Evolutionary conservation across 2,329 filamentous ascomycete genomes (phyloP).

Genomic region (Beauveria australis): DNA sequence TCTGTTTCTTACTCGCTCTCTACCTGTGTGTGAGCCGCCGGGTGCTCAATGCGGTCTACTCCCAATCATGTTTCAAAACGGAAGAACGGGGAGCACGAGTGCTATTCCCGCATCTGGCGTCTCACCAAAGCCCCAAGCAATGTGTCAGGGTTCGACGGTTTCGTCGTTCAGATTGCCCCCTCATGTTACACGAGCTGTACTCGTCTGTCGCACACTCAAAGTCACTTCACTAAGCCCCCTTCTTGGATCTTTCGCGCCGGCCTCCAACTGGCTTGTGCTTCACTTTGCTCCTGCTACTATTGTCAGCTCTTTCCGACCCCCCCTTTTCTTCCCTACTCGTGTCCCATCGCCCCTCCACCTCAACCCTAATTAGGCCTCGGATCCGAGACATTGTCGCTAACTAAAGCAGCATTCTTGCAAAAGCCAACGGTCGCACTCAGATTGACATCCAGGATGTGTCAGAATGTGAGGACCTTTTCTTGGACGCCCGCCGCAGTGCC

Average conservation of each 20-base stretch:
- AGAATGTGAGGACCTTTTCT: slow-evolving; percentile 77
- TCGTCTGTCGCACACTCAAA: neutral
- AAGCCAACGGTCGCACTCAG: slow-evolving; percentile 68
- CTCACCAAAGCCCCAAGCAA: neutral
- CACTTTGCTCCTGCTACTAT: neutral
- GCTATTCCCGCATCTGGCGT: neutral
- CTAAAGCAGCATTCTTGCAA: slow-evolving; percentile 66
- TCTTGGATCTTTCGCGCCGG: neutral
- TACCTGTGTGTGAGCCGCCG: neutral
- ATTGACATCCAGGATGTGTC: slow-evolving; percentile 71
- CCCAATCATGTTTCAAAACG: neutral
- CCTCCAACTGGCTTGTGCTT: slow-evolving; percentile 9
- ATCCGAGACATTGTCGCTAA: slow-evolving; percentile 26
- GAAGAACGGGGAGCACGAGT: neutral
- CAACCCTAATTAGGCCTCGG: slow-evolving; percentile 6
- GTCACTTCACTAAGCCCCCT: neutral
- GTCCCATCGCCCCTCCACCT: slow-evolving; percentile 7
- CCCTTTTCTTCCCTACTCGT: slow-evolving; percentile 1
- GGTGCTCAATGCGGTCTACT: neutral
- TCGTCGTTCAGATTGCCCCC: neutral
- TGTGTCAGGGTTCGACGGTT: neutral
- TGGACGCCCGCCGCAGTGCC: slow-evolving; percentile 73
- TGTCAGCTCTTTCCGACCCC: neutral
- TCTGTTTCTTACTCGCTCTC: slow-evolving; percentile 7
- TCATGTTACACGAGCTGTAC: neutral